A percentile compares a stretch with the other conserved stretches of the same genome.
phyloP scores from a whole-genome alignment of 768 basidiomycete genomes.

The Infundibulicybe gibba region DNA sequence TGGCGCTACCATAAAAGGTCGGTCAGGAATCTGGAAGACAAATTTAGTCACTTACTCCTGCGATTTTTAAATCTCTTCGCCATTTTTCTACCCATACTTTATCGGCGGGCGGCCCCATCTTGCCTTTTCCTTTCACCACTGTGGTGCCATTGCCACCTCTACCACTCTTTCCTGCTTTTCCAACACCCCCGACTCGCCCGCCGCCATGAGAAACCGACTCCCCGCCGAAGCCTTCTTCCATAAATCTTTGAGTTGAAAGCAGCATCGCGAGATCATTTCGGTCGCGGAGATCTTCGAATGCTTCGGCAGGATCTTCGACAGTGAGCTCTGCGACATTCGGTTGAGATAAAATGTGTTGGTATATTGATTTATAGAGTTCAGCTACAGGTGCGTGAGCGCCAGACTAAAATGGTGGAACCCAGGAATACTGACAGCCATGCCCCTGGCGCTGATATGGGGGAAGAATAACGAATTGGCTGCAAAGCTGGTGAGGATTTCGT shows the following conservation, averaged over 20 bases:
- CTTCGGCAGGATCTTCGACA: constrained; percentile 97
- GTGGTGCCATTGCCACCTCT: constrained; percentile 17
- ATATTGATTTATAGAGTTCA: constrained; percentile 83
- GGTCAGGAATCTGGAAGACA: not conserved
- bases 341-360: constrained; percentile 65
- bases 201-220: constrained; percentile 44
- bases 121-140: constrained; percentile 36
- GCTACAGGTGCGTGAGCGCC: constrained; percentile 40
- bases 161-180: constrained; percentile 38
- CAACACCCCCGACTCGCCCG: constrained; percentile 43
- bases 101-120: constrained; percentile 75
- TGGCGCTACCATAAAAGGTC: constrained; percentile 61
- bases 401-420: not conserved
- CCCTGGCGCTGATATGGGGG: constrained; percentile 87
- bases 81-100: constrained; percentile 76
- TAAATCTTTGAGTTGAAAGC: constrained; percentile 57
- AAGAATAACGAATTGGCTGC: constrained; percentile 90
- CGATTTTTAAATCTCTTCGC: constrained; percentile 85
- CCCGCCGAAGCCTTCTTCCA: constrained; percentile 64
- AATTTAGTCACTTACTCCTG: constrained; percentile 52
- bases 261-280: constrained; percentile 86
- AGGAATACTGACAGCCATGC: constrained; percentile 72
- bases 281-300: constrained; percentile 95
- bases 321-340: constrained; percentile 85
- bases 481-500: constrained; percentile 4